Conservation (phyloP, 2,329 filamentous ascomycete species). For the Claviceps lovelessii region DNA sequence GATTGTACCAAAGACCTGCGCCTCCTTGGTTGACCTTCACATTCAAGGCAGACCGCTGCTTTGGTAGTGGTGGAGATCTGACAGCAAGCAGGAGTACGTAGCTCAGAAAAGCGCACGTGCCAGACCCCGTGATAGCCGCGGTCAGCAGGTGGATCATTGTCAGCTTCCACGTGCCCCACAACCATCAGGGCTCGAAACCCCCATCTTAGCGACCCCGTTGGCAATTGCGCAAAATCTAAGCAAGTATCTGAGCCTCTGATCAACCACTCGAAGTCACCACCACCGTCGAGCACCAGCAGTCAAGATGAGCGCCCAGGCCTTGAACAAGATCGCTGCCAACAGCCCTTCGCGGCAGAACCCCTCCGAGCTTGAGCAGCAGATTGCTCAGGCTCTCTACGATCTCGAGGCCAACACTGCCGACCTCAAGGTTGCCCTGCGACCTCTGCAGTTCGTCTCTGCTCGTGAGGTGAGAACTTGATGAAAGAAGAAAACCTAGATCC, state of each 20-base stretch:
- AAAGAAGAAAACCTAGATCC: constrained; percentile 9
- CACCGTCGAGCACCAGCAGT: constrained; percentile 26
- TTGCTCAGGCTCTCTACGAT: constrained; percentile 94
- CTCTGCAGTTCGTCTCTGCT: constrained; percentile 97
- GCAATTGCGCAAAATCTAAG: constrained; percentile 18
- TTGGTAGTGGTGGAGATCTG: no score
- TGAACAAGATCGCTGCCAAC: constrained; percentile 98
- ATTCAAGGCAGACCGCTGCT: not conserved
- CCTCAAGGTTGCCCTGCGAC: constrained; percentile 89
- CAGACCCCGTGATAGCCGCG: not conserved
- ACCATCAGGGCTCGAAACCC: constrained; percentile 25
- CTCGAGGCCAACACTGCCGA: constrained; percentile 99
- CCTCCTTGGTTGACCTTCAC: not conserved
- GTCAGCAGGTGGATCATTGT: not conserved
- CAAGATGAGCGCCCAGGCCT: constrained; percentile 53
- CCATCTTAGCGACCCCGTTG: constrained; percentile 24
- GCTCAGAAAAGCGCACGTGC: not conserved
- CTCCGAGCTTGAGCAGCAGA: constrained; percentile 92
- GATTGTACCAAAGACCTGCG: not conserved
- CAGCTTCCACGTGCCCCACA: not conserved
- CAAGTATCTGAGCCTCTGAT: constrained; percentile 5
- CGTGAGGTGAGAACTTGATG: constrained; percentile 77
- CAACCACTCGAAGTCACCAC: constrained; percentile 15
- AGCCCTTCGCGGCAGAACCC: constrained; percentile 92
- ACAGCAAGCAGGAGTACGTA: not conserved